Conservation (phyloP, 371 early-diverging fungal species). For the Circinella minor region DNA sequence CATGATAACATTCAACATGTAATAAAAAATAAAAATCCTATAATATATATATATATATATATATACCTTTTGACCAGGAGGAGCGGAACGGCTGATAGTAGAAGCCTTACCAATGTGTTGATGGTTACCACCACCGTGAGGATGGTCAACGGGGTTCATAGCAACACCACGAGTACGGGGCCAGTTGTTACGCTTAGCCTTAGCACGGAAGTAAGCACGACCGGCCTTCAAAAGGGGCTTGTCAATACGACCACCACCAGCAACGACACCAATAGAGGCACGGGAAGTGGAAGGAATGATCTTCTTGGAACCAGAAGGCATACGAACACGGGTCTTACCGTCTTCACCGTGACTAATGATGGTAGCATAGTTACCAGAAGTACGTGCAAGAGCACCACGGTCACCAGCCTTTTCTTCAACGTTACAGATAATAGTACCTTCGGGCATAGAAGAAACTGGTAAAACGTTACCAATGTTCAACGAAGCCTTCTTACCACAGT, state of each 20-base stretch:
- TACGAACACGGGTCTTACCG: conserved; percentile 95
- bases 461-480: conserved; percentile 97
- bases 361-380: conserved; percentile 99
- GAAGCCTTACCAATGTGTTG: conserved; percentile 99
- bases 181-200: conserved; percentile 99
- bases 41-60: background rate
- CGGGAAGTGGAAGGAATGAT: conserved; percentile 90
- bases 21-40: background rate
- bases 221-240: conserved; percentile 99
- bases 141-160: conserved; percentile 98
- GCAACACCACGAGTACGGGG: conserved; percentile 99
- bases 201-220: conserved; percentile 98
- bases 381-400: conserved; percentile 98
- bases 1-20: too few relatives aligned
- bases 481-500: conserved; percentile 98
- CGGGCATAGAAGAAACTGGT: conserved; percentile 96
- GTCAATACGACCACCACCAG: conserved; percentile 99
- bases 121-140: conserved; percentile 84
- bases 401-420: conserved; percentile 98
- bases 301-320: conserved; percentile 99
- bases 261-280: conserved; percentile 98
- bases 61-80: conserved; percentile 96
- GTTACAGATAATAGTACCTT: conserved; percentile 99
- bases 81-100: conserved; percentile 95
- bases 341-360: conserved; percentile 99